A percentile compares a stretch with the other conserved stretches of the same genome.
Evolutionary conservation across 257 asterid genomes (phyloP).

Genomic region (Solanum pimpinellifolium): DNA sequence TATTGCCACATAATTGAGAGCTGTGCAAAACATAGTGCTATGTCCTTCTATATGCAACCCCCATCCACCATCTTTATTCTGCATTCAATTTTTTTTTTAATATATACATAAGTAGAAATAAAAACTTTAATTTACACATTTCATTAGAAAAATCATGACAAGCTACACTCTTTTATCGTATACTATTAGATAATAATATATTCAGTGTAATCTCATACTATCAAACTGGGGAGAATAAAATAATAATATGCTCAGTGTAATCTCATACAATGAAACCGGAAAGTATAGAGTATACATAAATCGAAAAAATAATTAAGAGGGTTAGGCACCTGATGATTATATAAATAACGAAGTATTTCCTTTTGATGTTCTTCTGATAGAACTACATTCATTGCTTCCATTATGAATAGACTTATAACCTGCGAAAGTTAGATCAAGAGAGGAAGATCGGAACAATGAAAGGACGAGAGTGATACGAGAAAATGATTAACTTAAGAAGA

Average conservation of each 20-base stretch:
- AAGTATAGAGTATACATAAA: not conserved
- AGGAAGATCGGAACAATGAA: no score
- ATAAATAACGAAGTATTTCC: conserved; percentile 53
- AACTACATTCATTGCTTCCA: conserved; percentile 32
- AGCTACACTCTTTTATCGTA: not conserved
- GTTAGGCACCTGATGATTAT: conserved; percentile 52
- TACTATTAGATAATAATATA: not conserved
- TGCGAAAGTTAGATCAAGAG: conserved; percentile 4
- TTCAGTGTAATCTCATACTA: fast-evolving
- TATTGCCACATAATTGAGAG: conserved; percentile 42
- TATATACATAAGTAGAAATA: not conserved
- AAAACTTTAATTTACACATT: no score
- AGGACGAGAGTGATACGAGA: not conserved
- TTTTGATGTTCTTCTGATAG: conserved; percentile 35
- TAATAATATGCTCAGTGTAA: no score
- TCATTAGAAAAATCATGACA: not conserved
- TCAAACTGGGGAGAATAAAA: no score
- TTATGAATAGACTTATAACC: conserved; percentile 39
- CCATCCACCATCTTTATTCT: conserved; percentile 87
- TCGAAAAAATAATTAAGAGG: no score
- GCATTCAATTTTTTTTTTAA: not conserved
- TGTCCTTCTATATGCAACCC: conserved; percentile 65
- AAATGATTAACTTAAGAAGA: not conserved
- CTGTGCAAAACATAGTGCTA: conserved; percentile 61
- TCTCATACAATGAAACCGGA: no score